phyloP scores from a whole-genome alignment of 352 stramenopile species.

The Globisporangium cylindrosporum region DNA sequence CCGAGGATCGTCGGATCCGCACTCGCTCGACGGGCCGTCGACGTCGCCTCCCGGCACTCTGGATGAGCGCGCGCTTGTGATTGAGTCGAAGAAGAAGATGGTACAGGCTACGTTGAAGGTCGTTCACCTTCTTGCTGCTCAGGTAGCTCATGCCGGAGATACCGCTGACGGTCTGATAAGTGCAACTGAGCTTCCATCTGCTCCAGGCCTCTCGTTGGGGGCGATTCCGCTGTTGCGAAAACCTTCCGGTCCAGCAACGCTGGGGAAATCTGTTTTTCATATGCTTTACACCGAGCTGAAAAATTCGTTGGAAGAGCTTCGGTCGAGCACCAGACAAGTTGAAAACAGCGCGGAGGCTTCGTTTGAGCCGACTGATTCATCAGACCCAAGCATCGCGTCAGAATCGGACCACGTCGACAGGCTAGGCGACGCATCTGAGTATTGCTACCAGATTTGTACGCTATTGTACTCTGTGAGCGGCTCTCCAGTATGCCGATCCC shows the following conservation, averaged over 20 bases:
- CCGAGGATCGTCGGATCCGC: slow-evolving; percentile 46
- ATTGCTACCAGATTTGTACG: slow-evolving; percentile 89
- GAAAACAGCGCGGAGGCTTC: slow-evolving; percentile 19
- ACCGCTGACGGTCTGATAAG: slow-evolving; percentile 55
- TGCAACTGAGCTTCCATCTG: slow-evolving; percentile 44
- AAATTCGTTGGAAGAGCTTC: slow-evolving; percentile 79
- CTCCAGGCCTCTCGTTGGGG: slow-evolving; percentile 46
- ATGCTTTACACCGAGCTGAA: slow-evolving; percentile 90
- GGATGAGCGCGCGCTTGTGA: slow-evolving; percentile 41
- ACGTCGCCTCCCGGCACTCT: slow-evolving; percentile 20
- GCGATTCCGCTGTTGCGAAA: slow-evolving; percentile 80
- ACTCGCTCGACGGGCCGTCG: slow-evolving; percentile 23
- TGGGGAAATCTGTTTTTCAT: slow-evolving; percentile 89
- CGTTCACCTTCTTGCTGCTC: slow-evolving; percentile 83
- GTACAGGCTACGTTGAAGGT: slow-evolving; percentile 86
- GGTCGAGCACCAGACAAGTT: slow-evolving; percentile 25
- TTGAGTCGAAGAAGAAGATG: slow-evolving; percentile 68
- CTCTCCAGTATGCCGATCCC: slow-evolving; percentile 72
- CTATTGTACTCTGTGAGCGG: slow-evolving; percentile 87
- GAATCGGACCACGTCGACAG: slow-evolving; percentile 34
- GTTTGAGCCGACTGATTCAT: slow-evolving; percentile 39
- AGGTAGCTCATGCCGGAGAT: slow-evolving; percentile 81
- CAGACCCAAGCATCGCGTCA: slow-evolving; percentile 35
- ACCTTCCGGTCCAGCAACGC: slow-evolving; percentile 81
- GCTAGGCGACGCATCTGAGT: slow-evolving; percentile 69